phyloP scores from a whole-genome alignment of 257 asterid genomes.

The Fraxinus anomala region DNA sequence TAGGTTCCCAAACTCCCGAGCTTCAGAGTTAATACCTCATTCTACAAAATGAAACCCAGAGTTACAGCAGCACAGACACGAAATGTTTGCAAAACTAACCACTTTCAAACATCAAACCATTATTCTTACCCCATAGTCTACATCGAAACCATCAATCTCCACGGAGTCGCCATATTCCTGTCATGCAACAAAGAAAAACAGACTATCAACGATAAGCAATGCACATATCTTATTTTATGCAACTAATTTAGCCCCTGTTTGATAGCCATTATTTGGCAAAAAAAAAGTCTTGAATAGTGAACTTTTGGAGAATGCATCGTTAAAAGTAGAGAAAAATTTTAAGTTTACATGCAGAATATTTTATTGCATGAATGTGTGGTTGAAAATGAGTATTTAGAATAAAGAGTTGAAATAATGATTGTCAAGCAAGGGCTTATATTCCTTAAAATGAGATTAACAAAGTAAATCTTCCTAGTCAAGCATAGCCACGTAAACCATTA shows the following conservation, averaged over 20 bases:
- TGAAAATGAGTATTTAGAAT: too few species aligned
- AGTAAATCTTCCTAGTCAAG: not conserved
- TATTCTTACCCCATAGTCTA: constrained; percentile 81
- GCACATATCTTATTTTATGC: not conserved
- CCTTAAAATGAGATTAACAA: not conserved
- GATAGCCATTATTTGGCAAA: too few species aligned
- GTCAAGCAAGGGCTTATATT: not conserved
- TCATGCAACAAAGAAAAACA: constrained; percentile 8
- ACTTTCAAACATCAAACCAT: constrained; percentile 4
- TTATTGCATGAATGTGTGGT: too few species aligned
- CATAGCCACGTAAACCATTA: not conserved
- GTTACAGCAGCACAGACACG: constrained; percentile 20
- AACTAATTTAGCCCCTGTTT: not conserved
- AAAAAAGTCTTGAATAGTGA: too few species aligned
- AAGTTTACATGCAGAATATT: too few species aligned
- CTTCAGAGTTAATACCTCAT: constrained; percentile 86
- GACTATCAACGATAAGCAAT: not conserved
- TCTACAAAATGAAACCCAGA: constrained; percentile 44
- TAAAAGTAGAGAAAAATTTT: too few species aligned
- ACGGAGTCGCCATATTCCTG: constrained; percentile 87
- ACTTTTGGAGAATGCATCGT: too few species aligned
- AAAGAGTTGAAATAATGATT: too few species aligned
- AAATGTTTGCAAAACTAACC: not conserved
- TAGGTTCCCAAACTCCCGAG: constrained; percentile 87
- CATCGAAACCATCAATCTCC: constrained; percentile 77